Evolutionary conservation across 2,329 filamentous ascomycete species (phyloP).

Genomic region (Cladophialophora yegresii): DNA sequence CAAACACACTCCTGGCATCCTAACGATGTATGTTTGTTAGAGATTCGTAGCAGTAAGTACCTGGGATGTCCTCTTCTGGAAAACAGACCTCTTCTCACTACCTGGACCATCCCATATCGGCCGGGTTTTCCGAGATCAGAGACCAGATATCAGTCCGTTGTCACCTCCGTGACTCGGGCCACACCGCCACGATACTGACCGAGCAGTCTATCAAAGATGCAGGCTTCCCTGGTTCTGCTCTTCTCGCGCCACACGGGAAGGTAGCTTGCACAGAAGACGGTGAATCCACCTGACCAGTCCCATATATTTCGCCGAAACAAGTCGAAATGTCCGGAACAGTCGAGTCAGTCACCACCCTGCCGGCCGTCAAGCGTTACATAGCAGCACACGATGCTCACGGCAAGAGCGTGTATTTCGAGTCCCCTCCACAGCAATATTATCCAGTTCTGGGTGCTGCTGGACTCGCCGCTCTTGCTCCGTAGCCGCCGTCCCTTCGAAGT

Average conservation of each 20-base stretch:
- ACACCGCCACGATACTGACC: background rate
- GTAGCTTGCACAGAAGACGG: background rate
- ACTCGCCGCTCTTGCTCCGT: slow-evolving; percentile 31
- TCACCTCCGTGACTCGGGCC: background rate
- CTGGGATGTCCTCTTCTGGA: background rate
- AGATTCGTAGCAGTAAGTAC: background rate
- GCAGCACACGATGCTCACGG: slow-evolving; percentile 27
- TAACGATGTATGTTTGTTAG: background rate
- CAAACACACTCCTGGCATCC: background rate
- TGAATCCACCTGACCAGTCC: background rate
- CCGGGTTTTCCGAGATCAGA: background rate
- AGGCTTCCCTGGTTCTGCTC: background rate
- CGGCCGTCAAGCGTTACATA: slow-evolving; percentile 27
- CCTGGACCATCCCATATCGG: background rate
- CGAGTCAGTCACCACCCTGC: slow-evolving; percentile 16
- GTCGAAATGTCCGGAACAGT: slow-evolving; percentile 15
- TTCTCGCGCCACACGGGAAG: background rate
- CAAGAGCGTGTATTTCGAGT: slow-evolving; percentile 26
- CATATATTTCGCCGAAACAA: background rate
- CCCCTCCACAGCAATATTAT: slow-evolving; percentile 25
- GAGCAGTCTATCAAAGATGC: background rate
- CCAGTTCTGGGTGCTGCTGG: slow-evolving; percentile 14
- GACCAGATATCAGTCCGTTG: background rate
- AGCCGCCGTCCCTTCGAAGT: slow-evolving; percentile 22
- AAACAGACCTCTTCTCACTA: background rate